Conservation (phyloP, 108 stramenopile genomes). For the Pseudonitzschia multiseries region DNA sequence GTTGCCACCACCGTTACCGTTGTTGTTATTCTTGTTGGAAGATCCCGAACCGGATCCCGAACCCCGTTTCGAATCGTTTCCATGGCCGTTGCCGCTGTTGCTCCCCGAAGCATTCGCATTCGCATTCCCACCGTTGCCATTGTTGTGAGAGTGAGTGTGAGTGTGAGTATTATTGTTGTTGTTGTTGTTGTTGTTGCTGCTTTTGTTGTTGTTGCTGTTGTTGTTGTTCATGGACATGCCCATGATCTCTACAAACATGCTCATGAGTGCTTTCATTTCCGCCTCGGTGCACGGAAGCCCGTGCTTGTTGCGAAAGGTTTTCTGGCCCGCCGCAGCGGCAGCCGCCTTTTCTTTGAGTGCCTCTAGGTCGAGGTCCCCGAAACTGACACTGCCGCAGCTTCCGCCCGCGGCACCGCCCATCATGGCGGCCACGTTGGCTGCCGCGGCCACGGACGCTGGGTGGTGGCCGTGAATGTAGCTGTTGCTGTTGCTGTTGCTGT, state of each 20-base stretch:
- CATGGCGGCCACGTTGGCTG: not conserved
- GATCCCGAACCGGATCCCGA: not conserved
- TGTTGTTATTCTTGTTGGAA: not conserved
- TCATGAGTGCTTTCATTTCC: constrained; percentile 67
- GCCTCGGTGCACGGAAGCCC: constrained; percentile 51
- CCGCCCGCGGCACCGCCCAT: not conserved
- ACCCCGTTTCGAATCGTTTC: constrained; percentile 8
- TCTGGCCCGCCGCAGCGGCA: constrained; percentile 15
- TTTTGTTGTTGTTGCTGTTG: constrained; percentile 2
- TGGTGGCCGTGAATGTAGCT: not conserved
- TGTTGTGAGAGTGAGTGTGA: too few relatives aligned
- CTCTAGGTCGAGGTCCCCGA: constrained; percentile 31
- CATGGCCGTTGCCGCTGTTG: not conserved
- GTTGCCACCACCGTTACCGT: too few relatives aligned
- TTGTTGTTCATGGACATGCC: constrained; percentile 39
- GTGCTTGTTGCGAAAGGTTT: constrained; percentile 8
- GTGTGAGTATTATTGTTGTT: too few relatives aligned
- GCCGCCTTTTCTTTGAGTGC: constrained; percentile 34
- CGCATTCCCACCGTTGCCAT: not conserved
- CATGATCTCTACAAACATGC: constrained; percentile 71
- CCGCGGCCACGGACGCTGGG: not conserved
- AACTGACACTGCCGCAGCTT: constrained; percentile 8
- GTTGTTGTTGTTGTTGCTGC: not conserved
- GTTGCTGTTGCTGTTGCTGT: constrained; percentile 8
- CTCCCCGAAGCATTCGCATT: not conserved